Conservation (phyloP, 2,329 filamentous ascomycete genomes). For the Verticillium dahliae region DNA sequence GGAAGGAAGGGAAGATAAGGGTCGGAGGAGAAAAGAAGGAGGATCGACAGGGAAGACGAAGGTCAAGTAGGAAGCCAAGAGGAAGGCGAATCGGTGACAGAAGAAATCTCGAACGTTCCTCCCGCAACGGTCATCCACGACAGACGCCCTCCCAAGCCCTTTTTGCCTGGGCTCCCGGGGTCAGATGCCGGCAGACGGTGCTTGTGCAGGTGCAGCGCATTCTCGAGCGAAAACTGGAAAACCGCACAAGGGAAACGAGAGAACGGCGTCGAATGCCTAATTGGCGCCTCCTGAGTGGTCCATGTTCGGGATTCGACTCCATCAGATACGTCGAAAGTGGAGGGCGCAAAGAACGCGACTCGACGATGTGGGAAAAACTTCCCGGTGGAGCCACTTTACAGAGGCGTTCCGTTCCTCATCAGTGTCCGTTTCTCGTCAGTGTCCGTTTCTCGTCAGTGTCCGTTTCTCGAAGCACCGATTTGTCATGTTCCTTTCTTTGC, state of each 20-base stretch:
- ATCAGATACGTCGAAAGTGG: background rate
- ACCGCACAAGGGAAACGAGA: background rate
- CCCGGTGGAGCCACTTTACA: background rate
- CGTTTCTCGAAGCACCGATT: too few relatives aligned
- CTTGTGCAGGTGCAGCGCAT: too few relatives aligned
- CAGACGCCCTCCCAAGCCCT: background rate
- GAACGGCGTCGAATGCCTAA: slow-evolving; percentile 7
- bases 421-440: too few relatives aligned
- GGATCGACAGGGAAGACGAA: too few relatives aligned
- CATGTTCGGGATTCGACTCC: background rate
- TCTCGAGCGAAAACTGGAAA: background rate
- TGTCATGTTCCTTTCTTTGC: too few relatives aligned
- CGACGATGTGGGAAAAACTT: background rate
- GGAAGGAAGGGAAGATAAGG: background rate
- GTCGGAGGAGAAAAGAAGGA: background rate
- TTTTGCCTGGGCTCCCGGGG: background rate
- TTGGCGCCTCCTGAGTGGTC: slow-evolving; percentile 7
- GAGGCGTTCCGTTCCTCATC: too few relatives aligned
- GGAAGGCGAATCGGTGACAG: slow-evolving; percentile 1
- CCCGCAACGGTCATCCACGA: slow-evolving; percentile 1
- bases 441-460: too few relatives aligned
- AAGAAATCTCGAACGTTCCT: slow-evolving; percentile 5
- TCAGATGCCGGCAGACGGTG: too few relatives aligned
- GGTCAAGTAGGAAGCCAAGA: background rate
- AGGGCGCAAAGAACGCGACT: background rate